Percentiles rank a stretch among this genome's conserved stretches.
phyloP scores from a whole-genome alignment of 2,329 filamentous ascomycete species.

The Fusarium proliferatum region DNA sequence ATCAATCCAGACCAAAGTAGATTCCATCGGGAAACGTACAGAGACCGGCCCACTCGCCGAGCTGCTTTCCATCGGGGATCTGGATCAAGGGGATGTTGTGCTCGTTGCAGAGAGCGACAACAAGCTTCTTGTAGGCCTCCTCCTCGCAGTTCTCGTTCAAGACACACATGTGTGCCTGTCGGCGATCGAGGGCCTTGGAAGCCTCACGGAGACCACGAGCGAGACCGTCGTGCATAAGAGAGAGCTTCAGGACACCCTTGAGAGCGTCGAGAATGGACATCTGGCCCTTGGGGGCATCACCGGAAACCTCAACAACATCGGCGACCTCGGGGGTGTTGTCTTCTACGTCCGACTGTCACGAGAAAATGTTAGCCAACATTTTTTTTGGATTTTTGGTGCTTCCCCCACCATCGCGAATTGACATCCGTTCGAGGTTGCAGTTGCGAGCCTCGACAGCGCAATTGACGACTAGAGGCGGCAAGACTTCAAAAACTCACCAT shows the following conservation, averaged over 20 bases:
- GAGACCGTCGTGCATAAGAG: constrained; percentile 99
- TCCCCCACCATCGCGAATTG: constrained; percentile 26
- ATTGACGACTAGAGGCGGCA: constrained; percentile 22
- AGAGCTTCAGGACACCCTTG: constrained; percentile 98
- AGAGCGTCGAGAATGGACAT: constrained; percentile 99
- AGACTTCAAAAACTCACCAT: constrained; percentile 63
- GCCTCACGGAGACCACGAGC: constrained; percentile 98
- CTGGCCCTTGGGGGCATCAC: constrained; percentile 90
- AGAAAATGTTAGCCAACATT: constrained; percentile 35
- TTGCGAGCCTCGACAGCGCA: constrained; percentile 12
- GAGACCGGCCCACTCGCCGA: constrained; percentile 99
- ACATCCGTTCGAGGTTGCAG: constrained; percentile 2
- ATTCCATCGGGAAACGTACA: constrained; percentile 73
- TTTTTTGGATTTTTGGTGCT: constrained; percentile 4
- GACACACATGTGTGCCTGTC: constrained; percentile 99
- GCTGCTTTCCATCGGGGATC: constrained; percentile 99
- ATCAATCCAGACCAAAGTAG: not conserved
- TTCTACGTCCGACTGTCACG: constrained; percentile 97
- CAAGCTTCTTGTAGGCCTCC: constrained; percentile 99
- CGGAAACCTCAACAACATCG: constrained; percentile 95
- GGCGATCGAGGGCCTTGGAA: constrained; percentile 97
- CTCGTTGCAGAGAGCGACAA: constrained; percentile 98
- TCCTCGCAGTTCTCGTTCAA: constrained; percentile 99
- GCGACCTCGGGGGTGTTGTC: constrained; percentile 88
- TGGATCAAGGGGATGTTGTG: constrained; percentile 99